Evolutionary conservation across 768 basidiomycete genomes (phyloP).

Genomic region (Leucosporidium creatinivorum): DNA sequence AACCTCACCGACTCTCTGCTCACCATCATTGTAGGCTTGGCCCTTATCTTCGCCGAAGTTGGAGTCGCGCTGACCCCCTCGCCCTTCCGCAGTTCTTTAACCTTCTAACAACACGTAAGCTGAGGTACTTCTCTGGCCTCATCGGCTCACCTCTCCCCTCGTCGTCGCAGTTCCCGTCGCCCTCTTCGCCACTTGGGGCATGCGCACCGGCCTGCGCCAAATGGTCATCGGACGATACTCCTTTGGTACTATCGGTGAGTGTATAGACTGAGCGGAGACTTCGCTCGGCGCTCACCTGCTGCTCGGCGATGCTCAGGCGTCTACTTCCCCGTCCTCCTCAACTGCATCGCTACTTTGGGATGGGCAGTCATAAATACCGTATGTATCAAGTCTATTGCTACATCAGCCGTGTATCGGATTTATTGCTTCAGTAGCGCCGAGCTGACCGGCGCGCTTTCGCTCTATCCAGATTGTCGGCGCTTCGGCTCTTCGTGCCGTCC

Average conservation of each 20-base stretch:
- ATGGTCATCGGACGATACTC: conserved; percentile 47
- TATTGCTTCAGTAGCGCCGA: no score
- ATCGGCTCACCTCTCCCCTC: no score
- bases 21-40: conserved; percentile 38
- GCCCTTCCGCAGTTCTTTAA: conserved; percentile 42
- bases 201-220: conserved; percentile 46
- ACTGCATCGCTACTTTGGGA: conserved; percentile 41
- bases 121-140: no score
- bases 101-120: conserved; percentile 35
- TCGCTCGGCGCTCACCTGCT: no score
- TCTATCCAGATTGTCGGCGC: conserved; percentile 35
- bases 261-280: neutral
- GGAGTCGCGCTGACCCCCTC: no score
- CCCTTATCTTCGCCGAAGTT: no score
- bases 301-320: conserved; percentile 1
- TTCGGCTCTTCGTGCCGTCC: conserved; percentile 35
- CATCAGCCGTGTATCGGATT: no score
- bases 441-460: no score
- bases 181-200: conserved; percentile 45
- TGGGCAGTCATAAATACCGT: conserved; percentile 39
- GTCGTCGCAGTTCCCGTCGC: conserved; percentile 41
- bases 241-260: conserved; percentile 39
- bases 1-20: conserved; percentile 43
- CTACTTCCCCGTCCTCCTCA: conserved; percentile 42
- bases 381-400: no score